Base-by-base conservation (phyloP, 1,284 basidiomycete genomes). In the Ceratobasidium papillatum region DNA sequence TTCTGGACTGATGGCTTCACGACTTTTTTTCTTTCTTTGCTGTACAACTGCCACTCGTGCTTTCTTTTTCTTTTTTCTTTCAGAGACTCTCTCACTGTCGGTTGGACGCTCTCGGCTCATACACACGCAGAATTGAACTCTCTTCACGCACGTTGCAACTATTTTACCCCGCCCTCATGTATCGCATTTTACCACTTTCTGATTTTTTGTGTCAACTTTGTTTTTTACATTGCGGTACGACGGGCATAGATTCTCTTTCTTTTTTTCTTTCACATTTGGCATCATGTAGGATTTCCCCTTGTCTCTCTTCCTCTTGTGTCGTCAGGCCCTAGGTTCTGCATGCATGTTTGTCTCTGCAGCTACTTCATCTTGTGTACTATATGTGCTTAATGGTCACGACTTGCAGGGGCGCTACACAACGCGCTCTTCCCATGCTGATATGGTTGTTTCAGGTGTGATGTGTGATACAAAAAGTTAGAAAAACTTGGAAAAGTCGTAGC, bases 401-500 rank as follows among this genome's bases (percentile, higher is more conserved):
- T 52, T 52, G 51, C 14, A 30, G 25, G 51, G 51, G 3, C 19
- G 7, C n/a, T n/a, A 47, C 19, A 47, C 19, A 17, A 47, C 51
- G 14, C 51, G 27, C 51, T 27, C 51, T 8, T 30, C 5, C 51
- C 51, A 11, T 17, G 25, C 5, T 52, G 51, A 52, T 52, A 52
- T 41, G 38, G 38, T 41, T 41, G 7, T 3, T 52, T 52, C 51
- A 52, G 27, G n/a, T 52, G 51, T 27, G n/a, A 22, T 7, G 27
- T 52, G 14, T 27, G 27, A 9, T 52, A 49, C 41, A 43, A 43
- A 43, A 19, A 27, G 30, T 56, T 51, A 68, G 51, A 68, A 68
- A 30, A 68, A 68, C 43, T 68, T 68, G 27, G 65, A 52, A 56
- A 68, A 68, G 22, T 68, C 65, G 51, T 68, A 68, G 47, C 27